Percentiles rank a stretch among this genome's conserved stretches.
Evolutionary conservation across 495 filamentous ascomycete species (phyloP).

Genomic region (Lasiosphaeria hispida): DNA sequence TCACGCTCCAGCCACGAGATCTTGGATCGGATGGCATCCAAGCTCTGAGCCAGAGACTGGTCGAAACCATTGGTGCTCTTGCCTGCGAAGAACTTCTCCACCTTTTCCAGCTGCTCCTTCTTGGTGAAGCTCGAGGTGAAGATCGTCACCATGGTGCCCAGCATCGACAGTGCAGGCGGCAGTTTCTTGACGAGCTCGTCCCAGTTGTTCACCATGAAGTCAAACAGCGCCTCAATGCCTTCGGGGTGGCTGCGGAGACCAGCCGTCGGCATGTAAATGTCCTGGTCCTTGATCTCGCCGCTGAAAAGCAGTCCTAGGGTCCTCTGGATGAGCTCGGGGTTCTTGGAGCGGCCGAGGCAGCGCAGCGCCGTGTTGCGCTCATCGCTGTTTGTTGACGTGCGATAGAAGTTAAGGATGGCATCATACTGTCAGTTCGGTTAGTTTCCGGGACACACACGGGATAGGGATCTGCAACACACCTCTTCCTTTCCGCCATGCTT

Average conservation of each 20-base stretch:
- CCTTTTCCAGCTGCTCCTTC: slow-evolving; percentile 67
- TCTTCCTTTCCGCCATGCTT: slow-evolving; percentile 71
- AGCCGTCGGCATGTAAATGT: slow-evolving; percentile 83
- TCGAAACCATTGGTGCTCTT: slow-evolving; percentile 77
- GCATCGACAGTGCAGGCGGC: slow-evolving; percentile 78
- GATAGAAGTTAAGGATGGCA: slow-evolving; percentile 75
- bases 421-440: slow-evolving; percentile 58
- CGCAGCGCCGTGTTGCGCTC: slow-evolving; percentile 96
- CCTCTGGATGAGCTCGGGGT: slow-evolving; percentile 74
- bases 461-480: slow-evolving; percentile 42
- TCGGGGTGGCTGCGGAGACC: slow-evolving; percentile 74
- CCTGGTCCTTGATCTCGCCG: slow-evolving; percentile 89
- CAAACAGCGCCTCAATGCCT: slow-evolving; percentile 78
- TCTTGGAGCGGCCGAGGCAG: slow-evolving; percentile 73
- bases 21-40: slow-evolving; percentile 61
- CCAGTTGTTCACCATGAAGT: slow-evolving; percentile 87
- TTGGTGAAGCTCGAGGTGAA: slow-evolving; percentile 79
- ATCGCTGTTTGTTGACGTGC: slow-evolving; percentile 80
- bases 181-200: slow-evolving; percentile 71
- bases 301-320: slow-evolving; percentile 73
- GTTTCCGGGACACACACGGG: slow-evolving; percentile 1
- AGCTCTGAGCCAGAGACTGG: slow-evolving; percentile 58
- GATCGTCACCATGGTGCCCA: slow-evolving; percentile 80
- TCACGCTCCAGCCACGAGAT: slow-evolving; percentile 58
- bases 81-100: slow-evolving; percentile 75